Conservation (phyloP, 371 early-diverging fungal genomes). For the Mortierella sp. region DNA sequence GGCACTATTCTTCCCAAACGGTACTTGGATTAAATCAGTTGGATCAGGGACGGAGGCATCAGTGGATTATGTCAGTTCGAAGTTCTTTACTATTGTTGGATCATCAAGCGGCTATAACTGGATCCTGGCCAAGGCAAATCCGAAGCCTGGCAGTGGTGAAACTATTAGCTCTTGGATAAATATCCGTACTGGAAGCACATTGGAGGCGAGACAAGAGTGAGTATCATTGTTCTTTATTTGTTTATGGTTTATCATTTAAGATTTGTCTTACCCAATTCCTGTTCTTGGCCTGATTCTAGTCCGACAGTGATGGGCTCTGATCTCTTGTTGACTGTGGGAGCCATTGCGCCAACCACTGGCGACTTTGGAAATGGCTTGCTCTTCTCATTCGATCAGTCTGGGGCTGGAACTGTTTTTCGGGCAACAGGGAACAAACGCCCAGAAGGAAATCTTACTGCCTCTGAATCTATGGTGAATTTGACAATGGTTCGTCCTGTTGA, state of each 20-base stretch:
- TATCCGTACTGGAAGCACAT: slow-evolving; percentile 23
- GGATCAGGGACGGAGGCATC: slow-evolving; percentile 8
- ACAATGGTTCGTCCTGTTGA: slow-evolving; percentile 13
- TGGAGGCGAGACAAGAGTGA: slow-evolving; percentile 31
- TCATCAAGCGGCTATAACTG: slow-evolving; percentile 33
- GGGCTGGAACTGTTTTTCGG: slow-evolving; percentile 26
- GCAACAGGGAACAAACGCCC: slow-evolving; percentile 27
- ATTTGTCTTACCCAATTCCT: not conserved
- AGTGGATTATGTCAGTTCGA: slow-evolving; percentile 25
- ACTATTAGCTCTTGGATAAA: slow-evolving; percentile 23
- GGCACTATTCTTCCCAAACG: slow-evolving; percentile 39
- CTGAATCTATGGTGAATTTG: slow-evolving; percentile 28
- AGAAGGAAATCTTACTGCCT: slow-evolving; percentile 25
- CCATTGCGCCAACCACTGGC: slow-evolving; percentile 29
- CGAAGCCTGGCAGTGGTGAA: not conserved
- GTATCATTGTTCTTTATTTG: slow-evolving; percentile 2
- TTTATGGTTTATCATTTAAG: too few relatives aligned
- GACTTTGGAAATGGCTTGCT: slow-evolving; percentile 33
- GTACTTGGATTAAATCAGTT: slow-evolving; percentile 36
- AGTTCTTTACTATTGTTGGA: slow-evolving; percentile 26
- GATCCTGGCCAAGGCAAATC: slow-evolving; percentile 20
- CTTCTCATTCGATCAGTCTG: slow-evolving; percentile 34
- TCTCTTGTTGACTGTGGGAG: slow-evolving; percentile 41
- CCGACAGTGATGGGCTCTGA: slow-evolving; percentile 37
- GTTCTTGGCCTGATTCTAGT: slow-evolving; percentile 10